Base-by-base conservation (phyloP, 108 stramenopile genomes). In the Epithemia pelagica region DNA sequence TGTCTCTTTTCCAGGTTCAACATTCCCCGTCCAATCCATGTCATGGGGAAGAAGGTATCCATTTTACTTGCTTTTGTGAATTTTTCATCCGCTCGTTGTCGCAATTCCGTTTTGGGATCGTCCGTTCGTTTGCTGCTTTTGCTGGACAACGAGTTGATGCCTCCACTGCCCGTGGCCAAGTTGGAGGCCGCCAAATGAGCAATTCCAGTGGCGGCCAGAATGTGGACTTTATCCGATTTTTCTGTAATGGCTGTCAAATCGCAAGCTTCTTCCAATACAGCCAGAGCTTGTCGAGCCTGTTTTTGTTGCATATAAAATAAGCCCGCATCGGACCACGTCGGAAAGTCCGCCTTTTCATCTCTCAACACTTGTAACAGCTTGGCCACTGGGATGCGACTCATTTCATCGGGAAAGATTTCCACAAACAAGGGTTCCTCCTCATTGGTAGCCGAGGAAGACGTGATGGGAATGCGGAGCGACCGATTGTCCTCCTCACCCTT, bases 371-470 rank as follows among this genome's bases (percentile, higher is more conserved):
- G 70, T 23, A 85, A 46, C 0, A 92, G 65, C 0, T 63, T 66
- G 19, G 82, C 62, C 28, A 83, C 84, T 0, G 81, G 77, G 46
- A 85, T 78, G 0, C 79, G 71, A 20, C 81, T 25, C 51, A 92
- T 71, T 71, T 92, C 91, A 66, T 92, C 91, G 3, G 91, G 86
- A 65, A 92, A 92, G 37, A 92, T 86, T 65, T 92, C 91, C 56
- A 92, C 78, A 65, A 82, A 92, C 1, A 70, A 56, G 15, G 37
- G 37, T 15, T 46, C 37, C 5, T 5, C 15, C 10, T 15, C 15
- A 15, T 46, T 46, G 15, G 10, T 46, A 46, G 70, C 73, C 32
- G 68, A 58, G 32, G 80, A 70, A 23, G 81, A 78, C 46, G 79
- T 79, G 61, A 86, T 81, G 75, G 88, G 88, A 68, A 89, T 89